Evolutionary conservation across 2,329 filamentous ascomycete genomes (phyloP).

Genomic region (Penicillium sp.): DNA sequence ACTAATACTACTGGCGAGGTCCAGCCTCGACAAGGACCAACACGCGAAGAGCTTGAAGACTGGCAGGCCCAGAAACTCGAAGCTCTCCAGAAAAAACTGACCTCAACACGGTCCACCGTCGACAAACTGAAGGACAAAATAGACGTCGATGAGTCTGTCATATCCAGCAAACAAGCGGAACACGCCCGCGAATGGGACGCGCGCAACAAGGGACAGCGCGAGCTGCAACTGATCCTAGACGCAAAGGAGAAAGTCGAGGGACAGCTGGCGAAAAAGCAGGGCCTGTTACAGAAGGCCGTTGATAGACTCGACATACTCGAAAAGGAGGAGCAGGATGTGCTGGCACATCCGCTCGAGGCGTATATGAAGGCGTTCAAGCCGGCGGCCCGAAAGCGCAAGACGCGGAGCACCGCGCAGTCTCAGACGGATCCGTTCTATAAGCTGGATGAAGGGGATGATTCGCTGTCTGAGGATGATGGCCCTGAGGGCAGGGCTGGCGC

Average conservation of each 20-base stretch:
- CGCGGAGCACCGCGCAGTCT: background rate
- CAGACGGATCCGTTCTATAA: background rate
- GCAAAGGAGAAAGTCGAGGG: background rate
- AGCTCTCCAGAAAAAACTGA: background rate
- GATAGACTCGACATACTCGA: background rate
- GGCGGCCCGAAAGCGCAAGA: background rate
- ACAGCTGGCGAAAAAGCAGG: background rate
- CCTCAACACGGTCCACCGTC: background rate
- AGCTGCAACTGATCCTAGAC: background rate
- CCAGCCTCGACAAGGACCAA: no score
- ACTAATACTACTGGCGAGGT: background rate
- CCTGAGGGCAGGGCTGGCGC: background rate
- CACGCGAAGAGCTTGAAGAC: background rate
- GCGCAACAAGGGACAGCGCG: background rate
- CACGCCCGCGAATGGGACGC: background rate
- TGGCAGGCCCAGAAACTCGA: background rate
- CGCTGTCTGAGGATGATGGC: background rate
- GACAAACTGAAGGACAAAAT: background rate
- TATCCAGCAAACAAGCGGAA: background rate
- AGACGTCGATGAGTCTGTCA: background rate
- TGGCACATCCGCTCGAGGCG: background rate
- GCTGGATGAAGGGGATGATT: slow-evolving; percentile 5
- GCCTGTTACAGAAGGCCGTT: background rate
- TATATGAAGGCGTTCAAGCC: background rate
- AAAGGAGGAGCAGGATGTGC: background rate